Evolutionary conservation across 768 basidiomycete species (phyloP).

Genomic region (Lactarius vividus): DNA sequence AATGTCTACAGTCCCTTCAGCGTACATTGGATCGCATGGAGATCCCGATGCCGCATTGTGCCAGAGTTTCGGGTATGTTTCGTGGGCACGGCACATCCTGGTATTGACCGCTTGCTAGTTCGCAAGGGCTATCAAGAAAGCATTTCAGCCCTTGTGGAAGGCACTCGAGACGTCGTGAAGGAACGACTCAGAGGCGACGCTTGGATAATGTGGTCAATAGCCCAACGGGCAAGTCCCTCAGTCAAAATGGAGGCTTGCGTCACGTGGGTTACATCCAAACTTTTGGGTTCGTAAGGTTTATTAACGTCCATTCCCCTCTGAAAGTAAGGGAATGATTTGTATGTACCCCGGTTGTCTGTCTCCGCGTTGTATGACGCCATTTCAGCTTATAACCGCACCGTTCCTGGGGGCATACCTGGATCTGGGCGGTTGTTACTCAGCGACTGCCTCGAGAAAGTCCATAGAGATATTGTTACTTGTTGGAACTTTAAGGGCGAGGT

Average conservation of each 20-base stretch:
- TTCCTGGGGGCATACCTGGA: background rate
- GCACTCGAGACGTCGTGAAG: background rate
- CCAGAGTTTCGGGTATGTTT: background rate
- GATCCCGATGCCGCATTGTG: background rate
- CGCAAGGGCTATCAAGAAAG: background rate
- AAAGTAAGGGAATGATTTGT: background rate
- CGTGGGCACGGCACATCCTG: background rate
- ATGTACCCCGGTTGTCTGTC: background rate
- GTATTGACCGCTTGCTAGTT: background rate
- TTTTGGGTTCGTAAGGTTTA: background rate
- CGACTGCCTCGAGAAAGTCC: background rate
- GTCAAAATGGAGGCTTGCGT: background rate
- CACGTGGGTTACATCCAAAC: background rate
- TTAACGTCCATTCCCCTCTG: background rate
- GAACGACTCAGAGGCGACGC: background rate
- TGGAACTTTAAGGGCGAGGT: background rate
- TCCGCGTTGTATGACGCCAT: background rate
- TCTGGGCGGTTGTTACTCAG: background rate
- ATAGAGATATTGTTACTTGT: background rate
- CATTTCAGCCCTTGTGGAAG: background rate
- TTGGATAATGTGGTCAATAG: background rate
- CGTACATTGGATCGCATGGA: background rate
- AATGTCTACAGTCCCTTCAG: background rate
- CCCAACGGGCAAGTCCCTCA: background rate
- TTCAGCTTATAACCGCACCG: background rate